Evolutionary conservation across 495 filamentous ascomycete genomes (phyloP), one percentile per base, ranked within the genome.

Genomic region (Xylaria telfairii): DNA sequence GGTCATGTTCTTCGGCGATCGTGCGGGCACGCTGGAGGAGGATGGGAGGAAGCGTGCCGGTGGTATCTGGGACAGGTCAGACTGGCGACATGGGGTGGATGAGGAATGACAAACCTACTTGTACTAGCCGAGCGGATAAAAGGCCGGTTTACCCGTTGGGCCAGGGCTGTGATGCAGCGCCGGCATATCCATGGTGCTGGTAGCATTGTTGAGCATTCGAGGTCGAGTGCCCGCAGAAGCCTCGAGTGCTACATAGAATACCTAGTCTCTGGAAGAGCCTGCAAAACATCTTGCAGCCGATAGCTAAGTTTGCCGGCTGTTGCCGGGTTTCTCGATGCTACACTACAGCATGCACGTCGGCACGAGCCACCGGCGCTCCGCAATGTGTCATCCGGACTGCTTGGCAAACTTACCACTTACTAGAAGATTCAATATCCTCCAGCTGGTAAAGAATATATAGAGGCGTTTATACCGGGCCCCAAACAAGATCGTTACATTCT

Each of bases 121-220:
- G 83, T 83, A 71, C 84, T 86, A 76, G 81, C 77, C 71, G 79
- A 81, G 37, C 86, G 81, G 54, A 83, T 17, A 57, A 82, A 77
- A 62, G 75, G 76, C 49, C 71, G 71, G 53, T 72, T 73, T 53
- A 73, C 72, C 42, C 77, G 75, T 73, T 79, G 83, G 60, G 77
- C 70, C 66, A 82, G 73, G 75, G 81, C 79, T 63, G 78, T 80
- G 71, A 79, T 77, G 76, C 85, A 87, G 76, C 81, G 80, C 69
- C 85, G 85, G 77, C 84, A 88, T 69, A 86, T 78, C 86, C 86
- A 87, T 82, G 83, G 85, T 76, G 83, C 78, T 71, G 82, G 79
- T 76, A 83, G 83, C 86, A 88, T 88, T 71, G 57, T 84, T 71
- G 46, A 46, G 49, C 47, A 56, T 53, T 13, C 21, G n/a, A 51